Conservation (phyloP, 768 basidiomycete genomes). For the Phlebiopsis flavidoalba region DNA sequence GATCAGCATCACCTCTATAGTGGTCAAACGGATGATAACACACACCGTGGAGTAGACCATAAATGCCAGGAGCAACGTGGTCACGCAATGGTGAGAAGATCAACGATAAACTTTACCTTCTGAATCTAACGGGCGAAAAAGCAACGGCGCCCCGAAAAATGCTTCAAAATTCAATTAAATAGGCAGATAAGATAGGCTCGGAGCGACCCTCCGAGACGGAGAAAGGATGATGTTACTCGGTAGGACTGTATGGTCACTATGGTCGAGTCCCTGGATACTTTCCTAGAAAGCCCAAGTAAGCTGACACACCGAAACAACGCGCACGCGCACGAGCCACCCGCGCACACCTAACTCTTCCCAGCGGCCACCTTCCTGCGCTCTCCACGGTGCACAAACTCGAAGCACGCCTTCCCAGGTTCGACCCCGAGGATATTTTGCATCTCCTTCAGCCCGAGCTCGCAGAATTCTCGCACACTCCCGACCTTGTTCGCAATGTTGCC, state of each 20-base stretch:
- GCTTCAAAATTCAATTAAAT: background rate
- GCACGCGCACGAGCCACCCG: background rate
- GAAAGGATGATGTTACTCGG: background rate
- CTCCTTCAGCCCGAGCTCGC: slow-evolving; percentile 51
- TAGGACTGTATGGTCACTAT: background rate
- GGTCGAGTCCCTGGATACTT: background rate
- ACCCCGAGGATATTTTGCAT: slow-evolving; percentile 75
- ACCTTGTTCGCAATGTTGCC: slow-evolving; percentile 81
- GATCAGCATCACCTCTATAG: background rate
- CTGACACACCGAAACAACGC: background rate
- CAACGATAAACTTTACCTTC: background rate
- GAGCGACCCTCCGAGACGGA: background rate
- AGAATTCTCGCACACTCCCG: slow-evolving; percentile 70
- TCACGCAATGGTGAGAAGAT: background rate
- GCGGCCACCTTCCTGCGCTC: slow-evolving; percentile 28
- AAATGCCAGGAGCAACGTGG: background rate
- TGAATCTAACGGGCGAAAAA: background rate
- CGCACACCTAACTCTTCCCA: background rate
- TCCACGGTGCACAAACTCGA: slow-evolving; percentile 77
- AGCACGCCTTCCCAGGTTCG: slow-evolving; percentile 77
- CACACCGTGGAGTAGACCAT: background rate
- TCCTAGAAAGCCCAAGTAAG: background rate
- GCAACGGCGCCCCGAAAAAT: background rate
- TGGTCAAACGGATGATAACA: background rate
- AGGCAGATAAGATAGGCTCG: background rate